phyloP scores from a whole-genome alignment of 768 basidiomycete species.

The Candolleomyces efflorescens region DNA sequence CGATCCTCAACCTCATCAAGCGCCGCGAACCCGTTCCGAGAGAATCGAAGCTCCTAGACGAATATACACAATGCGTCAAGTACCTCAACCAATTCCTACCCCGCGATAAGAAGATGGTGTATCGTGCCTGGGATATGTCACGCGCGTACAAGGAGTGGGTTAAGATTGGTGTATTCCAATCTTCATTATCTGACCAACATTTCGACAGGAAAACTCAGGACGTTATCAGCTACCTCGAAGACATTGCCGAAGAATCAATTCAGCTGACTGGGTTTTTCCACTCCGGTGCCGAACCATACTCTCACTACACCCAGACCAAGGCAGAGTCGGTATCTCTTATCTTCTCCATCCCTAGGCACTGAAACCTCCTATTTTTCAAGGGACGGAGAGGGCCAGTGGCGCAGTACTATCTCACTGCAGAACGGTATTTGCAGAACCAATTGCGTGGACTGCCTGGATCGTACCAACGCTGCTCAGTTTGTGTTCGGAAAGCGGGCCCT shows the following conservation, averaged over 20 bases:
- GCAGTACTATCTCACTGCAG: constrained; percentile 73
- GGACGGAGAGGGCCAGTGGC: constrained; percentile 41
- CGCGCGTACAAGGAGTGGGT: constrained; percentile 89
- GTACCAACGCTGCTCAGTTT: constrained; percentile 96
- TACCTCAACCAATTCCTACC: constrained; percentile 97
- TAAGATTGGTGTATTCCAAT: background rate
- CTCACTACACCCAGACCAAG: constrained; percentile 55
- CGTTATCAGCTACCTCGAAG: constrained; percentile 92
- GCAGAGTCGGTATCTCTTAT: constrained; percentile 27
- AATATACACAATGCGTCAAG: constrained; percentile 87
- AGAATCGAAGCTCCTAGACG: constrained; percentile 85
- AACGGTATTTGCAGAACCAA: constrained; percentile 92
- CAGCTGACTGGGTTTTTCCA: constrained; percentile 94
- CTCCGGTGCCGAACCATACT: constrained; percentile 82
- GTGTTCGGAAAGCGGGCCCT: constrained; percentile 94
- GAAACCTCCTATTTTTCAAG: background rate
- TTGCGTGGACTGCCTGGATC: constrained; percentile 95
- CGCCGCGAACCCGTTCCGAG: constrained; percentile 71
- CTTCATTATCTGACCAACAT: background rate
- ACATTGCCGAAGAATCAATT: constrained; percentile 91
- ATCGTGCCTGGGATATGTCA: constrained; percentile 96
- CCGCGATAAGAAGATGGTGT: constrained; percentile 77
- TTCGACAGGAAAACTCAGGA: constrained; percentile 81
- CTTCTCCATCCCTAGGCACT: constrained; percentile 7
- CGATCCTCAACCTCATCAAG: constrained; percentile 94